phyloP scores from a whole-genome alignment of 345 rosid genomes.

The Lepidium africanum region DNA sequence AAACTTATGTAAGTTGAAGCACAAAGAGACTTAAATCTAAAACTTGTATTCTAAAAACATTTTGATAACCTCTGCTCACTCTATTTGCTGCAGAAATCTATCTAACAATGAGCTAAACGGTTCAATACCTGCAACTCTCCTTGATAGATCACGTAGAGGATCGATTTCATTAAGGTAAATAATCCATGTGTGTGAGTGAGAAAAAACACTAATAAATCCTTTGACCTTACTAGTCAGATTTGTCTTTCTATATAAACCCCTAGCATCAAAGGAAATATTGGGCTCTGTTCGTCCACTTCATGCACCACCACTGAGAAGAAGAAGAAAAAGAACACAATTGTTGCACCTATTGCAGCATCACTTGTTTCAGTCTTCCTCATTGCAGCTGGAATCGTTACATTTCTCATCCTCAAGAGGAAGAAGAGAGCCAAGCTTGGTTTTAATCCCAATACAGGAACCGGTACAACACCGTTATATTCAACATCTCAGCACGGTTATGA shows the following conservation, averaged over 20 bases:
- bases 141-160: slow-evolving; percentile 28
- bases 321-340: slow-evolving; percentile 20
- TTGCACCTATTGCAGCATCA: slow-evolving; percentile 15
- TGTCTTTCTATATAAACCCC: not conserved
- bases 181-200: not conserved
- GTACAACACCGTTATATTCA: slow-evolving; percentile 26
- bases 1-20: slow-evolving; percentile 33
- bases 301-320: slow-evolving; percentile 20
- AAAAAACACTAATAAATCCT: not conserved
- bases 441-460: slow-evolving; percentile 9
- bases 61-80: not conserved
- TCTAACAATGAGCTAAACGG: slow-evolving; percentile 38
- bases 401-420: slow-evolving; percentile 18
- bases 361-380: slow-evolving; percentile 18
- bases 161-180: slow-evolving; percentile 33
- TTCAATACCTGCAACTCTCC: slow-evolving; percentile 36
- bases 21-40: not conserved
- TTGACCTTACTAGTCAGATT: not conserved
- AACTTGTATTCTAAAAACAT: not conserved
- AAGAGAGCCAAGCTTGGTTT: slow-evolving; percentile 9
- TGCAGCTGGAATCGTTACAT: slow-evolving; percentile 6
- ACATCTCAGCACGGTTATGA: slow-evolving; percentile 21
- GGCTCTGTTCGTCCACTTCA: slow-evolving; percentile 29
- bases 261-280: slow-evolving; percentile 39
- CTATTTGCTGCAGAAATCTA: slow-evolving; percentile 29